Evolutionary conservation across 192 early-diverging fungal genomes (phyloP), one percentile per base, ranked within the genome.

Genomic region (Podila horticola): DNA sequence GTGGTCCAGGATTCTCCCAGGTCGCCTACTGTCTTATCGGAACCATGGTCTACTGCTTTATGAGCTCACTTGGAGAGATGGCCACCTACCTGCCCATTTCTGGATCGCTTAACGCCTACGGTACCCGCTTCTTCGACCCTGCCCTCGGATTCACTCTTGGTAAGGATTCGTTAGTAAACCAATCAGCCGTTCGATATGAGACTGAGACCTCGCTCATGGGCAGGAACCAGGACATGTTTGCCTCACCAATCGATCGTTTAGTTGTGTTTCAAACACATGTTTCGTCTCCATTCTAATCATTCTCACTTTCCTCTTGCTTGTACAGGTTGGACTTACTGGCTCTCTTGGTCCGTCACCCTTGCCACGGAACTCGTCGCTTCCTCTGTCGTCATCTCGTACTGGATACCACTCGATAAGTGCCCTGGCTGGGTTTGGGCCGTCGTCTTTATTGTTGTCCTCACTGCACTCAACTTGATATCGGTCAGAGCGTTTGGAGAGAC

Each of bases 61-160:
- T 92, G 85, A 90, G 88, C 26, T 92, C 89, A 45, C 84, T 97
- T 57, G 96, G 93, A 48, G 96, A 97, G 74, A 92, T 97, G 91
- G 91, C 94, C 0, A 92, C 95, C 0, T 90, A 89, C 34, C 86
- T 97, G 24, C 96, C 96, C 12, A 90, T 94, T 1, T 87, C 93
- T 4, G 96, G 95, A 45, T 89, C 91, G 13, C 95, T 95, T 66
- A 93, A 92, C 64, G 90, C 90, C 34, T 93, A 93, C 75, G 92
- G 89, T 15, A 85, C 88, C 26, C 91, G 94, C 20, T 97, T 95
- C 73, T 86, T 96, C 61, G 95, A 96, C 82, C 94, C 94, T 15
- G 89, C 93, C 7, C 75, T 94, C 10, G 93, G 90, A 1, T 92
- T 92, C 83, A 90, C 88, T 12, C 85, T 92, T 51, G 91, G 91